Evolutionary conservation across 1,139 yeast genomes (phyloP).

Genomic region (Hyphopichia wangnamkhiaoensis): DNA sequence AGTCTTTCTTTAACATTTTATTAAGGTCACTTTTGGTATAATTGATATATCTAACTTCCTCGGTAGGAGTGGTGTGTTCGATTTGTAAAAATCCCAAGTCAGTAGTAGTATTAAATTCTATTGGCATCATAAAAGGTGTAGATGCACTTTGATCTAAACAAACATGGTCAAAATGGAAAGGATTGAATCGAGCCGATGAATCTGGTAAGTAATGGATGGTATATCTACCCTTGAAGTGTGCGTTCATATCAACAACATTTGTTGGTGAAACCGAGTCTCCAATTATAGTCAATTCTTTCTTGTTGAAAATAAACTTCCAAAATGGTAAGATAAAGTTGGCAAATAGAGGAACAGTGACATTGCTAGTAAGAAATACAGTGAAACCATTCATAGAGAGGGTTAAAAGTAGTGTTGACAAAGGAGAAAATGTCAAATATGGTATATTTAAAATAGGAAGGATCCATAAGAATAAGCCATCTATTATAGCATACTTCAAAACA

Average conservation of each 20-base stretch:
- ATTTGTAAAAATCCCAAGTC: constrained; percentile 71
- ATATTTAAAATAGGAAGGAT: constrained; percentile 71
- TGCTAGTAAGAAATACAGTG: constrained; percentile 46
- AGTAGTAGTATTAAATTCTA: constrained; percentile 78
- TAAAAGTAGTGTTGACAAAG: constrained; percentile 51
- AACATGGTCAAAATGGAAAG: constrained; percentile 56
- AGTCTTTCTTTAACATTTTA: constrained; percentile 43
- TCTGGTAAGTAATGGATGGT: constrained; percentile 90
- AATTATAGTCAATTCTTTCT: constrained; percentile 66
- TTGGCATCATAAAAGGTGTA: constrained; percentile 53
- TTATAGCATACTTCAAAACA: constrained; percentile 64
- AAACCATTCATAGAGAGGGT: constrained; percentile 34
- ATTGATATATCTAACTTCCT: constrained; percentile 48
- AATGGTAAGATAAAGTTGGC: constrained; percentile 36
- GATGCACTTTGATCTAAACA: constrained; percentile 51
- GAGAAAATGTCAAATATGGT: constrained; percentile 66
- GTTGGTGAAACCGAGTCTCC: constrained; percentile 53
- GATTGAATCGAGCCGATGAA: constrained; percentile 82
- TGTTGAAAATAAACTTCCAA: constrained; percentile 48
- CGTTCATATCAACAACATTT: constrained; percentile 58
- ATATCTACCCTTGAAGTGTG: constrained; percentile 82
- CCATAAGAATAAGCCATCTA: constrained; percentile 74
- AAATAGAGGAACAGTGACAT: constrained; percentile 36
- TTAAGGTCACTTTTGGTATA: constrained; percentile 59
- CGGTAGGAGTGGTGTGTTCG: constrained; percentile 58